Evolutionary conservation across 495 filamentous ascomycete genomes (phyloP), one percentile per base, ranked within the genome.

Genomic region (Beverwykella pulmonaria): DNA sequence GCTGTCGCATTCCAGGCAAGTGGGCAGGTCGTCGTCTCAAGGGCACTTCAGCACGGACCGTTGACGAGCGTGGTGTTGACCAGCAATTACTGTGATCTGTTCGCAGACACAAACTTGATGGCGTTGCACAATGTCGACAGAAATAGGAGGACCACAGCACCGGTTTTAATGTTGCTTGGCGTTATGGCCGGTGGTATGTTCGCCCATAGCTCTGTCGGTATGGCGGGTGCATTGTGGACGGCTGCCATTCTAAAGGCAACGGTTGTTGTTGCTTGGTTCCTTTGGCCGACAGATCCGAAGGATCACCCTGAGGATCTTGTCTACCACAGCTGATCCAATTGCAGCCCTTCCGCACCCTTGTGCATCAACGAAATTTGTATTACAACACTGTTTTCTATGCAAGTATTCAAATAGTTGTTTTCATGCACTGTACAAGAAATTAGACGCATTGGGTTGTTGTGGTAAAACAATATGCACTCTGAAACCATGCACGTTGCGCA

Each of bases 51-150:
- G 68, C 86, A 84, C 64, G 83, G 82, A 47, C 81, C 81, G 1
- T 71, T 92, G 14, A 88, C 87, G 0, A 88, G 85, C 70, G 88
- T 90, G 12, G 88, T 90, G 26, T 73, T 91, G 60, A 92, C 89
- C 20, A 88, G 86, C 65, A 82, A 87, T 54, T 90, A 89, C 75
- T 88, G 86, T 68, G 89, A 92, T 72, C 68, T 90, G 19, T 89
- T 89, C 71, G 86, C 85, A 8, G 84, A 89, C 57, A 78, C 79
- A 34, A 80, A 84, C 20, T 62, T 90, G 14, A 79, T 89, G 12
- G 75, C 78, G 0, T 23, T 57, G 0, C 70, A 75, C 4, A 85
- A 88, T 67, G 75, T 75, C 8, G 85, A 90, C 71, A 73, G 88
- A 56, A 86, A 87, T 68, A 79, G 85, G 23, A 77, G 88, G 44